A percentile compares a stretch with the other conserved stretches of the same genome.
Evolutionary conservation across 345 rosid species (phyloP).

Genomic region (Eucalyptus melliodora): DNA sequence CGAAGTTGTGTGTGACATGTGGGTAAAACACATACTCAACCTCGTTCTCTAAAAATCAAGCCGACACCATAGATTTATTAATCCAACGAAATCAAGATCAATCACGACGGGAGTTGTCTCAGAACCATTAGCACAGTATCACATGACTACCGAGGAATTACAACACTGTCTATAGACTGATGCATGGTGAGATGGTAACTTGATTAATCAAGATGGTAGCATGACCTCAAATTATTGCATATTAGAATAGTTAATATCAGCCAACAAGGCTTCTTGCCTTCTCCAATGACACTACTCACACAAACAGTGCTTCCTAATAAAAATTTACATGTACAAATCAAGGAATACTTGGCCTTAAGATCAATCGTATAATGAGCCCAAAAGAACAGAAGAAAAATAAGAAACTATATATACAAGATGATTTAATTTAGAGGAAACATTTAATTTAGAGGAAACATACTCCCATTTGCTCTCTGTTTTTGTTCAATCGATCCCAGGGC

Average conservation of each 20-base stretch:
- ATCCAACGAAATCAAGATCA: background rate
- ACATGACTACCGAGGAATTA: background rate
- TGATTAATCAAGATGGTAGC: background rate
- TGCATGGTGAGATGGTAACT: background rate
- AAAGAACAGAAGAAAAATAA: background rate
- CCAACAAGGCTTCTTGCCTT: background rate
- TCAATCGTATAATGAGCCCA: background rate
- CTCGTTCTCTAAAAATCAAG: background rate
- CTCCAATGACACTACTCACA: background rate
- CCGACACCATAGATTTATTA: background rate
- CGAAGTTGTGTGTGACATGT: background rate
- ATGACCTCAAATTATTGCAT: background rate
- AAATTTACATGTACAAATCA: background rate
- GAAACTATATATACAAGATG: background rate
- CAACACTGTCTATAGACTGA: background rate
- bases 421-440: background rate
- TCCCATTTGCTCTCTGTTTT: background rate
- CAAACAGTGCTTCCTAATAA: background rate
- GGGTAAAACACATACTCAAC: background rate
- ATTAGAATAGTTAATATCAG: background rate
- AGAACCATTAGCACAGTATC: background rate
- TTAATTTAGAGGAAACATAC: background rate
- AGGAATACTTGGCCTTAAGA: background rate
- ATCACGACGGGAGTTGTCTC: background rate
- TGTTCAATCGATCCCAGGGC: background rate